These are phyloP conservation scores for Allantophomopsis cytisporea DNA, from an alignment of 2,329 filamentous ascomycete species.

Conservation along the genomic window DNA sequence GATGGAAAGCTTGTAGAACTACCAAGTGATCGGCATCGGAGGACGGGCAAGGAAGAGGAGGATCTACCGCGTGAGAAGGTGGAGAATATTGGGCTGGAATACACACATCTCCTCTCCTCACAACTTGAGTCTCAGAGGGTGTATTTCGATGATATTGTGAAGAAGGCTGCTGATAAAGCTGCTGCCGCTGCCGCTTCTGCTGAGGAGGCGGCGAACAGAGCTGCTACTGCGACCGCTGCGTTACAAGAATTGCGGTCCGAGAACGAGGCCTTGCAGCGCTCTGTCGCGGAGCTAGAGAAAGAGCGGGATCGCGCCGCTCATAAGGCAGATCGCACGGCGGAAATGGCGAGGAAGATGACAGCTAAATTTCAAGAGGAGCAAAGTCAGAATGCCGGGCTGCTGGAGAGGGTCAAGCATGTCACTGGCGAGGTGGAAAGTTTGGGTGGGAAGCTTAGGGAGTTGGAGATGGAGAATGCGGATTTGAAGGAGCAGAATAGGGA, in stretches of 20 bases:
- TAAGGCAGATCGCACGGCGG: conserved; percentile 58
- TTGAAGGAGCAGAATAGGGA: conserved; percentile 80
- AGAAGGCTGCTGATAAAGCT: conserved; percentile 82
- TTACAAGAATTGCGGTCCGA: conserved; percentile 41
- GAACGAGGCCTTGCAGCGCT: conserved; percentile 29
- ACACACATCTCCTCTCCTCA: conserved; percentile 82
- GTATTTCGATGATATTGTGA: conserved; percentile 89
- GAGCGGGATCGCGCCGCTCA: conserved; percentile 56
- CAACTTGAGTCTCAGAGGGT: conserved; percentile 86
- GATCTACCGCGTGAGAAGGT: conserved; percentile 56
- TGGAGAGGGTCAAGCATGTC: conserved; percentile 69
- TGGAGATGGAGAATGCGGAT: conserved; percentile 54
- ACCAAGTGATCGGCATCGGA: conserved; percentile 29
- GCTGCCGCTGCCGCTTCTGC: conserved; percentile 56
- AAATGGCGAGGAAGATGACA: conserved; percentile 62
- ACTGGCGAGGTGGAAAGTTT: conserved; percentile 46
- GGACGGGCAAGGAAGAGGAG: background rate
- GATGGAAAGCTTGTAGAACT: conserved; percentile 88
- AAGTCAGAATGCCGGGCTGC: conserved; percentile 63
- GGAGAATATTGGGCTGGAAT: conserved; percentile 78
- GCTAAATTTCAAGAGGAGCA: conserved; percentile 79
- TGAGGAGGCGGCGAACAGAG: conserved; percentile 41
- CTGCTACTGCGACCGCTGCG: conserved; percentile 33
- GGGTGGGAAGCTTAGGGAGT: conserved; percentile 38
- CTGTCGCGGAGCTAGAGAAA: conserved; percentile 56